A percentile compares a stretch with the other conserved stretches of the same genome.
Conservation (phyloP, 805 yeast species). For the Candida sphagnicola region DNA sequence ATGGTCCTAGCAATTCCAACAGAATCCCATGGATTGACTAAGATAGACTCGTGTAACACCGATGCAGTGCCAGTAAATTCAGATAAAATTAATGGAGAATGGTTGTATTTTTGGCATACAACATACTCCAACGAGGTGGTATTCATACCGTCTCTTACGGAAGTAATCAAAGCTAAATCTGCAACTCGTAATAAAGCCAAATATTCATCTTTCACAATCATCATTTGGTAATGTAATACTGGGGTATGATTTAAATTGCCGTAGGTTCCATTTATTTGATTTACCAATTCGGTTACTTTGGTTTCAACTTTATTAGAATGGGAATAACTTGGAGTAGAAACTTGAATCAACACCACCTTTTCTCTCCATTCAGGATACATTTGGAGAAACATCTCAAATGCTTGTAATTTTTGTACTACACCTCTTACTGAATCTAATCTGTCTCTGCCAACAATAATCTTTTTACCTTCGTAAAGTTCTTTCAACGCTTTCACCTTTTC, state of each 20-base stretch:
- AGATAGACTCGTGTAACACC: constrained; percentile 65
- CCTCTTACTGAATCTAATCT: constrained; percentile 90
- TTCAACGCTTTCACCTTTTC: constrained; percentile 63
- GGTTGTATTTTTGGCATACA: constrained; percentile 72
- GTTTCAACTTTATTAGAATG: constrained; percentile 67
- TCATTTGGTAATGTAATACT: constrained; percentile 87
- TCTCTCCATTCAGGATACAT: constrained; percentile 92
- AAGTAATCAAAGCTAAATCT: constrained; percentile 83
- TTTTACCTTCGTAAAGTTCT: constrained; percentile 58
- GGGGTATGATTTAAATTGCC: constrained; percentile 84
- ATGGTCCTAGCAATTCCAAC: constrained; percentile 88
- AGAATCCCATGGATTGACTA: constrained; percentile 96
- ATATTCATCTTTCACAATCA: constrained; percentile 85
- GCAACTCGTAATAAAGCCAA: constrained; percentile 84
- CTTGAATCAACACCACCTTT: constrained; percentile 85
- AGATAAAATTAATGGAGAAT: constrained; percentile 77
- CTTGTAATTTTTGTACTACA: constrained; percentile 87
- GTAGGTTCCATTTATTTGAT: constrained; percentile 77
- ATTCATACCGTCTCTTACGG: constrained; percentile 94
- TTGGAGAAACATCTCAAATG: constrained; percentile 81
- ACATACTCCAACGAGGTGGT: constrained; percentile 92
- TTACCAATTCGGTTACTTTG: constrained; percentile 77
- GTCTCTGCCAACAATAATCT: constrained; percentile 91
- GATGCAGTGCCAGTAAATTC: constrained; percentile 91
- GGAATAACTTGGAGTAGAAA: constrained; percentile 72